Conservation (phyloP, 257 asterid genomes). For the Fraxinus excelsior region DNA sequence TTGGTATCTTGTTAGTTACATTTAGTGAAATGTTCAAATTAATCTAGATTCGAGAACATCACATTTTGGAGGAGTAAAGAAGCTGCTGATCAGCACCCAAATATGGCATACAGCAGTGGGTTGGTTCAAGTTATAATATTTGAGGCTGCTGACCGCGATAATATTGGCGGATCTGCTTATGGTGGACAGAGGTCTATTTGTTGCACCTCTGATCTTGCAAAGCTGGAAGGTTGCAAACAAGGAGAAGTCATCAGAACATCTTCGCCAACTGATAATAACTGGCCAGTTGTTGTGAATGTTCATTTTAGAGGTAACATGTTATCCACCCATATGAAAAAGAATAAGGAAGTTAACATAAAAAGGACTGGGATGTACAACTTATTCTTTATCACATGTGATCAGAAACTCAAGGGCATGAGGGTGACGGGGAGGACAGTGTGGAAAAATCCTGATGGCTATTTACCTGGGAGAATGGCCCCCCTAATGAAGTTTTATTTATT, state of each 20-base stretch:
- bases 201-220: slow-evolving; percentile 94
- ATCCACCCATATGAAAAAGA: slow-evolving; percentile 67
- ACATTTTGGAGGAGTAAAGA: slow-evolving; percentile 91
- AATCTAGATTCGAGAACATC: slow-evolving; percentile 80
- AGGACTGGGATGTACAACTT: slow-evolving; percentile 93
- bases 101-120: slow-evolving; percentile 64
- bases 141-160: slow-evolving; percentile 88
- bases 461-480: slow-evolving; percentile 97
- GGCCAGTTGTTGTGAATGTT: slow-evolving; percentile 77
- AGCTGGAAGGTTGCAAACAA: slow-evolving; percentile 86
- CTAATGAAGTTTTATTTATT: slow-evolving; percentile 73
- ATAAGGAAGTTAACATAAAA: slow-evolving; percentile 60
- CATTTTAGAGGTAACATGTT: slow-evolving; percentile 61
- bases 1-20: not conserved
- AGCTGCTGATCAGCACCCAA: slow-evolving; percentile 58
- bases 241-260: slow-evolving; percentile 78
- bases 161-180: slow-evolving; percentile 94
- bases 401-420: slow-evolving; percentile 74
- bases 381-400: slow-evolving; percentile 93
- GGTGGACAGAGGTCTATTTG: slow-evolving; percentile 97
- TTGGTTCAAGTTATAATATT: slow-evolving; percentile 82
- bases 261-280: slow-evolving; percentile 58
- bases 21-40: slow-evolving; percentile 2
- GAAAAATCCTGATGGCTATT: slow-evolving; percentile 90
- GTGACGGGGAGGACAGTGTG: slow-evolving; percentile 84